Evolutionary conservation across 177 flowering plant genomes (phyloP), one percentile per base, ranked within the genome.

Genomic region (Vitis hybrid): DNA sequence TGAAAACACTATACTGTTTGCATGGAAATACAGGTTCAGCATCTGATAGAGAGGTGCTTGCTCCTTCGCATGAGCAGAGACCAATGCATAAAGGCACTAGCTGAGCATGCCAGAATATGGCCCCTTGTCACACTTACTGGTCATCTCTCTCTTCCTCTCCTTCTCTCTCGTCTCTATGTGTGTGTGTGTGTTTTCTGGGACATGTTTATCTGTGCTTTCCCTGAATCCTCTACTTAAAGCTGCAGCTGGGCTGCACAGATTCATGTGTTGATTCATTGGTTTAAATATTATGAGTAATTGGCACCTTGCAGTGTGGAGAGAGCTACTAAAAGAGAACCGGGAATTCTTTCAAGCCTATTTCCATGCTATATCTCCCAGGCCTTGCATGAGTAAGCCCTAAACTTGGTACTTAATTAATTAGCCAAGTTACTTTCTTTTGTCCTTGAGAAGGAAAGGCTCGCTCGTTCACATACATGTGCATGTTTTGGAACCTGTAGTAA

Each of bases 31-130:
- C 87, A 93, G 98, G 98, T 93, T 64, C 96, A 93, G 56, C 86
- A 87, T 74, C 81, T 93, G 11, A 93, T 93, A 69, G 96, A 92
- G 83, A 88, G 87, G 65, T 93, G 98, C 74, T 80, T 91, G 86
- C 72, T 93, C 21, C 90, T 89, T 64, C 77, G 73, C 65, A 91
- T 93, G 96, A 86, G 72, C 61, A 76, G 74, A 71, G 91, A 91
- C 26, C 85, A 90, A 71, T 91, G 96, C 80, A 69, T 91, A 4
- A 66, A 85, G 75, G 93, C 91, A 1, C 82, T 93, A 9, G 87
- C 86, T 0, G 65, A 74, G 56, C 91, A 83, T 79, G 98, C 96
- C 14, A 75, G 75, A 56, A 88, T 93, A 70, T 76, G 62, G 9
- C 96, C 96, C 0, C 72, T 82, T 10, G 78, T 91, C 65, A 91